Conservation (phyloP, 345 rosid species). For the Eucalyptus victrix region DNA sequence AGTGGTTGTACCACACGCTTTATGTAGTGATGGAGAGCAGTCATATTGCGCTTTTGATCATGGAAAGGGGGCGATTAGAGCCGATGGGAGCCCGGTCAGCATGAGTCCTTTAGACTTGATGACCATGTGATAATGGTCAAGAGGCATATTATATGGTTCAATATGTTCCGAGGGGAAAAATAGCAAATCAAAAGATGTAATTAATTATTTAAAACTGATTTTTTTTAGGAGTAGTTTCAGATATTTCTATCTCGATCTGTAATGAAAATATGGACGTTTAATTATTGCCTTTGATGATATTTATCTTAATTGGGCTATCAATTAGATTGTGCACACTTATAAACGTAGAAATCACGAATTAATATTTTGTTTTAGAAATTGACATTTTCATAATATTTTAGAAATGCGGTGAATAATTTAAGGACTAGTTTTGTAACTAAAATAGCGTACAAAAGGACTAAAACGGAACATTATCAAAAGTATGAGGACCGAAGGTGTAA, state of each 20-base stretch:
- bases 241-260: no score
- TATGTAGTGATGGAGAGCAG: background rate
- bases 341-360: background rate
- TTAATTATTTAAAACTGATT: background rate
- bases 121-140: background rate
- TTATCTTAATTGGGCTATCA: no score
- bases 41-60: background rate
- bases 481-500: no score
- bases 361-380: no score
- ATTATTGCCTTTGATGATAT: no score
- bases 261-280: no score
- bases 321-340: no score
- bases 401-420: no score
- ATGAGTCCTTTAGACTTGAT: background rate
- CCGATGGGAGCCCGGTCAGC: background rate
- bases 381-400: no score
- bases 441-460: no score
- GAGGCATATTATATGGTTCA: background rate
- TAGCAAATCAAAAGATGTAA: background rate
- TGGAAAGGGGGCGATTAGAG: background rate
- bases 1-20: background rate
- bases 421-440: no score
- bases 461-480: no score
- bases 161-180: background rate
- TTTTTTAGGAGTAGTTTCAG: background rate